A percentile compares a stretch with the other conserved stretches of the same genome.
Conservation (phyloP, 768 basidiomycete genomes). For the Phaeotremella skinneri region DNA sequence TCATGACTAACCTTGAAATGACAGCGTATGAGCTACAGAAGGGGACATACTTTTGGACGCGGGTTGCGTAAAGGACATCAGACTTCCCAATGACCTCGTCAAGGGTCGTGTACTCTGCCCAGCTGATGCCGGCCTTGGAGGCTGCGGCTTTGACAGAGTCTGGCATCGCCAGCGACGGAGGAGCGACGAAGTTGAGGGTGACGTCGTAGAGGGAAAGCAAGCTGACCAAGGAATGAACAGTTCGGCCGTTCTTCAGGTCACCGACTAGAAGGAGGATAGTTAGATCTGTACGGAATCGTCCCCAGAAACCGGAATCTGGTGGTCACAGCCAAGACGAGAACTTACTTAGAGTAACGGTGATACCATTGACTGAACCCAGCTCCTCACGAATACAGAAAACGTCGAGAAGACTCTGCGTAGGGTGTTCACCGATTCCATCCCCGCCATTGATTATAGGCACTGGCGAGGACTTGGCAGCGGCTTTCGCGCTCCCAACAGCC, state of each 20-base stretch:
- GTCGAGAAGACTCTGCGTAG: conserved; percentile 61
- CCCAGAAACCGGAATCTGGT: conserved; percentile 1
- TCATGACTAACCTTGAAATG: neutral
- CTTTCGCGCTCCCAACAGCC: conserved; percentile 85
- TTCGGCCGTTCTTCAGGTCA: conserved; percentile 96
- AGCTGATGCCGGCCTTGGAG: conserved; percentile 73
- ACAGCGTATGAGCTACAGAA: neutral
- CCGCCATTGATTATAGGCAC: conserved; percentile 96
- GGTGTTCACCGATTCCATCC: conserved; percentile 95
- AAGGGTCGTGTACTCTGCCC: conserved; percentile 78
- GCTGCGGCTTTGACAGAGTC: conserved; percentile 76
- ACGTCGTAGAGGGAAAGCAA: conserved; percentile 84
- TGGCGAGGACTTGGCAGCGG: conserved; percentile 93
- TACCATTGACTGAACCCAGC: conserved; percentile 94
- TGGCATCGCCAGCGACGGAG: conserved; percentile 83
- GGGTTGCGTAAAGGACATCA: conserved; percentile 94
- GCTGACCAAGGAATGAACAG: conserved; percentile 92
- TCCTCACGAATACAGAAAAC: conserved; percentile 93
- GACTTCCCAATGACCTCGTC: conserved; percentile 89
- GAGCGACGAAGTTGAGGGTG: conserved; percentile 92
- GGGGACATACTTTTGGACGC: conserved; percentile 68
- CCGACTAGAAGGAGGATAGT: conserved; percentile 58
- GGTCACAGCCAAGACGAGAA: conserved; percentile 1
- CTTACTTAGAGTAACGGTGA: conserved; percentile 63
- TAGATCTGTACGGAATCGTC: neutral